Base-by-base conservation (phyloP, 1,139 yeast species). In the Kodamaea fungicola region DNA sequence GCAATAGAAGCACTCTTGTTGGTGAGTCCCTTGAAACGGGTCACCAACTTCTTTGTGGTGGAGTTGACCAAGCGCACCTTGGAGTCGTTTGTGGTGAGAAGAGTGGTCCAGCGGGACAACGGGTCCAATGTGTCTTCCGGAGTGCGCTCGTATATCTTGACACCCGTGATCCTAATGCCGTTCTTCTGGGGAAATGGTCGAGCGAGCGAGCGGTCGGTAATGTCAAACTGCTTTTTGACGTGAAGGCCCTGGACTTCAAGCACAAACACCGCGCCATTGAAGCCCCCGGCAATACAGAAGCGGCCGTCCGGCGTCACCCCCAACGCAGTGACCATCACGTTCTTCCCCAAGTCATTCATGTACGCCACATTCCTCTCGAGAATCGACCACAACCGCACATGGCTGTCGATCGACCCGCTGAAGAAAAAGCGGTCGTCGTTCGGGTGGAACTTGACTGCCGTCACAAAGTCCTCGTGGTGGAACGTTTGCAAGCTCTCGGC, bases 371-470 rank as follows among this genome's bases (percentile, higher is more conserved):
- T 50, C 7, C 54, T 51, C 42, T 89, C 97, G 31, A 90, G 68
- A 26, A 90, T 81, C 2, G 92, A 83, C 95, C 96, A 87, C 16
- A 90, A 62, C 41, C 95, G 62, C n/a, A 87, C 71, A 30, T 76
- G 70, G 44, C 85, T 83, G 54, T 88, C 96, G 45, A 89, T 67
- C 33, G 94, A 83, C 2, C 96, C 95, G 45, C 90, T 82, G 3
- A 85, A 59, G 57, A 90, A 88, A 54, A 89, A 90, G 27, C 97
- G 64, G 55, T 90, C 97, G 61, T 90, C 97, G 2, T 67, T 67
- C 1, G 95, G 95, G 52, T 88, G 96, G 57, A 90, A 90, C 35
- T 76, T 76, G 4, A 86, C 87, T 10, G 85, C 71, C 0, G 96
- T 85, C 4, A 88, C 96, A 58, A 87, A 84, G 58, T 88, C 96